phyloP scores from a whole-genome alignment of 2,329 filamentous ascomycete genomes.

The Sarocladium oryzae region DNA sequence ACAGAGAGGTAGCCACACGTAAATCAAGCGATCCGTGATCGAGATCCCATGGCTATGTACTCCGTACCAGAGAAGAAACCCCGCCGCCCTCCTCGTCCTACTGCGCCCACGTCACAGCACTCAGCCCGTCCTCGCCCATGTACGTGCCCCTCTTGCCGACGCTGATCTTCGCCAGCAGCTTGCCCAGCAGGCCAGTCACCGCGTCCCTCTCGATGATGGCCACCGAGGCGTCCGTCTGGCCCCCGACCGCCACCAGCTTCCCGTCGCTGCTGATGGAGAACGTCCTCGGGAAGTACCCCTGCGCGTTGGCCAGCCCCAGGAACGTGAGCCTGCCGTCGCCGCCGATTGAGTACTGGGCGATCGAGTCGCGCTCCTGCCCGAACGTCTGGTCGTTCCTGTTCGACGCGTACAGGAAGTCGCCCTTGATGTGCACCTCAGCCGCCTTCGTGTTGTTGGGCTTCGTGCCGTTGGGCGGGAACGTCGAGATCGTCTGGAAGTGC shows the following conservation, averaged over 20 bases:
- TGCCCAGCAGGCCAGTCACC: conserved; percentile 47
- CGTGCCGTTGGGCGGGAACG: conserved; percentile 35
- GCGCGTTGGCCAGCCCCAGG: conserved; percentile 47
- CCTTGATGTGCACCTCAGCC: conserved; percentile 46
- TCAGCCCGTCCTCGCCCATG: conserved; percentile 40
- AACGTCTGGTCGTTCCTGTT: conserved; percentile 58
- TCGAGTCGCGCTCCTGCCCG: conserved; percentile 45
- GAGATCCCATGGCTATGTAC: too few relatives aligned
- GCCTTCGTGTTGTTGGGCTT: conserved; percentile 42
- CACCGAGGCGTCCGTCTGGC: conserved; percentile 54
- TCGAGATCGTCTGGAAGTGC: conserved; percentile 38
- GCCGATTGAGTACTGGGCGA: conserved; percentile 44
- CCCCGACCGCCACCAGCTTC: conserved; percentile 53
- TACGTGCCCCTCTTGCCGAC: conserved; percentile 33
- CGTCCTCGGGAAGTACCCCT: conserved; percentile 55
- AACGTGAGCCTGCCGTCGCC: conserved; percentile 43
- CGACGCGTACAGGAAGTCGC: conserved; percentile 51
- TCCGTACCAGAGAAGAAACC: too few relatives aligned
- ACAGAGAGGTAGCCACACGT: too few relatives aligned
- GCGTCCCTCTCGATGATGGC: conserved; percentile 50
- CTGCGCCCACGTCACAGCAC: conserved; percentile 37
- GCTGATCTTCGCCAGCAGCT: conserved; percentile 32
- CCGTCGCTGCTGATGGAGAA: conserved; percentile 56
- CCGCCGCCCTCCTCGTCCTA: too few relatives aligned
- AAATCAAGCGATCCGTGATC: too few relatives aligned